Percentiles rank a stretch among this genome's conserved stretches.
These are phyloP conservation scores for Cymbopogon flexuosus DNA, from an alignment of 202 grass and related monocot species.

Conservation along the genomic window DNA sequence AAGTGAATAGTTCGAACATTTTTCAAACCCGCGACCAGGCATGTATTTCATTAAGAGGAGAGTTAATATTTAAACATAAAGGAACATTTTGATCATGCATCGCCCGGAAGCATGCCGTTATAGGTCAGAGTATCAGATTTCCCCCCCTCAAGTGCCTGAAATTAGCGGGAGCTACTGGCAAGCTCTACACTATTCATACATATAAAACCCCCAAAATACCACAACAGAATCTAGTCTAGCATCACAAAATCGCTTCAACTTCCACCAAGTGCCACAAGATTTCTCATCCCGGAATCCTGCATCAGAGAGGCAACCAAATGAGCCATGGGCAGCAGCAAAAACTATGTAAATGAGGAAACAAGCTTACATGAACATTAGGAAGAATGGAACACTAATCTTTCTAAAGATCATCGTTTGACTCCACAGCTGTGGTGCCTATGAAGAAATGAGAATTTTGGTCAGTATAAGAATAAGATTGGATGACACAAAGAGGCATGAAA, in stretches of 20 bases:
- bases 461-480: neutral
- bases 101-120: neutral
- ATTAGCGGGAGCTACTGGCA: neutral
- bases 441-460: neutral
- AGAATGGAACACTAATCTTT: neutral
- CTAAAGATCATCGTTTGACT: too few species aligned
- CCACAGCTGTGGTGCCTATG: neutral
- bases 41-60: too few species aligned
- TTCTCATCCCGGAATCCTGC: neutral
- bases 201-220: neutral
- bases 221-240: neutral
- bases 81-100: neutral
- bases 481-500: neutral
- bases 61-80: constrained; percentile 2
- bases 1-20: too few species aligned
- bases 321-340: neutral
- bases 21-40: too few species aligned
- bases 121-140: neutral
- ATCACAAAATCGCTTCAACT: neutral
- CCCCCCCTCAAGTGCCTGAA: neutral
- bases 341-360: neutral
- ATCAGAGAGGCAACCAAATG: neutral
- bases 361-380: constrained; percentile 5
- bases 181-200: neutral
- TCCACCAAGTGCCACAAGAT: neutral